Evolutionary conservation across 1,139 yeast species (phyloP).

Genomic region (Yamadazyma epiphylla): DNA sequence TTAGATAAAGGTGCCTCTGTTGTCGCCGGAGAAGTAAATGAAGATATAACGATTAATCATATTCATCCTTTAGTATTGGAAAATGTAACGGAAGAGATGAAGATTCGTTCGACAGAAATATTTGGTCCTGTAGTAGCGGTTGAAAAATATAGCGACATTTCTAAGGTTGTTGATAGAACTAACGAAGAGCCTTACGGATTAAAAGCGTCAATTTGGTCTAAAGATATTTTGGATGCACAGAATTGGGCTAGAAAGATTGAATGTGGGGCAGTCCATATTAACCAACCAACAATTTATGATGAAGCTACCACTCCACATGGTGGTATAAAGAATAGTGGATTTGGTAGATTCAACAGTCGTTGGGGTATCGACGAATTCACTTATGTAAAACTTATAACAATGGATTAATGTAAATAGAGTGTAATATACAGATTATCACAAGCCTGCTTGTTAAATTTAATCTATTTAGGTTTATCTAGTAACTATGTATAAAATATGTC

Average conservation of each 20-base stretch:
- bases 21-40: constrained; percentile 18
- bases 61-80: constrained; percentile 31
- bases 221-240: constrained; percentile 36
- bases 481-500: too few relatives aligned
- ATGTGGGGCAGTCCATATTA: constrained; percentile 51
- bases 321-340: constrained; percentile 50
- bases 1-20: constrained; percentile 37
- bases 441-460: too few relatives aligned
- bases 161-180: constrained; percentile 22
- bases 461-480: too few relatives aligned
- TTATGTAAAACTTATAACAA: constrained; percentile 34
- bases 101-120: constrained; percentile 30
- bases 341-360: constrained; percentile 46
- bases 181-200: constrained; percentile 42
- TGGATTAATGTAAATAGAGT: too few relatives aligned
- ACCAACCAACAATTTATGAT: constrained; percentile 45
- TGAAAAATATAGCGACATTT: constrained; percentile 26
- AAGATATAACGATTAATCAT: constrained; percentile 4
- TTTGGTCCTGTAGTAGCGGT: constrained; percentile 50
- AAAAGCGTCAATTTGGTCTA: constrained; percentile 55
- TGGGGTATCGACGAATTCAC: constrained; percentile 51
- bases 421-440: too few relatives aligned
- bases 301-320: constrained; percentile 55
- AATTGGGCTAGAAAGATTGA: constrained; percentile 34
- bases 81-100: constrained; percentile 30